A percentile compares a stretch with the other conserved stretches of the same genome.
Conservation (phyloP, 495 filamentous ascomycete species). For the Aspergillus cavernicola region DNA sequence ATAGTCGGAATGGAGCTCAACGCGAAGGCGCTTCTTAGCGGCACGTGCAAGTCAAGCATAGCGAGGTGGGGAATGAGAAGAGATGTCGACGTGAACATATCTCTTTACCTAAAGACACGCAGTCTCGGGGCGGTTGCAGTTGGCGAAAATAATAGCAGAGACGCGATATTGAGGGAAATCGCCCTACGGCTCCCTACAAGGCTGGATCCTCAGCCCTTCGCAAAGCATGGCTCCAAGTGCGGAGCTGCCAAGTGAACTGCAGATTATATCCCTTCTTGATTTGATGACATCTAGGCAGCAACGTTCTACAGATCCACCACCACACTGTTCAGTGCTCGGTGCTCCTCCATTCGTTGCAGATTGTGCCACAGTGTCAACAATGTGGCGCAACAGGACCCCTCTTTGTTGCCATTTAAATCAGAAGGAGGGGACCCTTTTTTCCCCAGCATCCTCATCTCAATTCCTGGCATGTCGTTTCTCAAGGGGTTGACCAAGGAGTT, state of each 20-base stretch:
- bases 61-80: not conserved
- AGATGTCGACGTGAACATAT: not conserved
- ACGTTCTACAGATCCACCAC: not conserved
- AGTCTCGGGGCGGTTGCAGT: not conserved
- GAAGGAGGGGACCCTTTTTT: not conserved
- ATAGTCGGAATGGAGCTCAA: not conserved
- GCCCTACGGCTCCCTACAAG: not conserved
- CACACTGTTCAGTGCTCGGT: not conserved
- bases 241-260: too few species aligned
- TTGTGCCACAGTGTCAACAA: not conserved
- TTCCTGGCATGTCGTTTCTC: constrained; percentile 6
- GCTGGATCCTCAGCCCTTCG: not conserved
- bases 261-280: too few species aligned
- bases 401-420: not conserved
- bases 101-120: not conserved
- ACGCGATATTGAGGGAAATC: not conserved
- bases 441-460: not conserved
- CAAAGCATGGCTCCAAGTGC: too few species aligned
- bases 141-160: too few species aligned
- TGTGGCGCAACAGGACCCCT: not conserved
- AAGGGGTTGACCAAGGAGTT: constrained; percentile 1
- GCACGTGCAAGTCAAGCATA: not conserved
- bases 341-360: not conserved
- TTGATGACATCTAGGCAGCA: not conserved
- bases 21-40: not conserved